A percentile compares a stretch with the other conserved stretches of the same genome.
Conservation (phyloP, 1,139 yeast genomes). For the Hanseniaspora uvarum region DNA sequence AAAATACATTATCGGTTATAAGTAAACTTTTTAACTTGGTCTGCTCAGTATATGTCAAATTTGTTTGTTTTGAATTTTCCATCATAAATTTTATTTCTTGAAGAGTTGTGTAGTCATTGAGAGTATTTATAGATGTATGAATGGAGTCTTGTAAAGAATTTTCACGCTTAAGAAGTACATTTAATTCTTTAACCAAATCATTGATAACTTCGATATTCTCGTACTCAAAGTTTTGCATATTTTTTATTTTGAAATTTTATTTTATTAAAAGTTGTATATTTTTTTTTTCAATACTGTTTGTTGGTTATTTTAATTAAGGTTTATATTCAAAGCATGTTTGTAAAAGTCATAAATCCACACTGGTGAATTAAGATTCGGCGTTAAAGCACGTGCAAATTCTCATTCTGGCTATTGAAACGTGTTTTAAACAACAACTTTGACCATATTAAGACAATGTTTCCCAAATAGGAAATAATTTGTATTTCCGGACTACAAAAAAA, state of each 20-base stretch:
- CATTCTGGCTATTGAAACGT: no score
- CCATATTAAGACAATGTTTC: no score
- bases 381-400: no score
- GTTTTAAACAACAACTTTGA: no score
- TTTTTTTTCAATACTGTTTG: no score
- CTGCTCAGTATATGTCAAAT: neutral
- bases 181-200: constrained; percentile 6
- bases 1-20: neutral
- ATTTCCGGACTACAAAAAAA: neutral
- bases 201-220: constrained; percentile 3
- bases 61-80: neutral
- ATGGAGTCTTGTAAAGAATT: constrained; percentile 1
- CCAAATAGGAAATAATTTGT: neutral
- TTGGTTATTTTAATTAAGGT: no score
- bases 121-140: neutral
- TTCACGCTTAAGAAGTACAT: constrained; percentile 1
- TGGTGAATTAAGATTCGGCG: no score
- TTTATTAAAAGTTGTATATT: no score
- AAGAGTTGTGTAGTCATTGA: neutral
- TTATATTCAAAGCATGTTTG: no score
- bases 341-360: no score
- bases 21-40: neutral
- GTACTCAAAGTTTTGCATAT: constrained; percentile 7
- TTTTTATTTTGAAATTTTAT: neutral
- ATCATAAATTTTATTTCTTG: neutral